Base-by-base conservation (phyloP, 148 eudicot genomes). In the Nyssa sinensis region DNA sequence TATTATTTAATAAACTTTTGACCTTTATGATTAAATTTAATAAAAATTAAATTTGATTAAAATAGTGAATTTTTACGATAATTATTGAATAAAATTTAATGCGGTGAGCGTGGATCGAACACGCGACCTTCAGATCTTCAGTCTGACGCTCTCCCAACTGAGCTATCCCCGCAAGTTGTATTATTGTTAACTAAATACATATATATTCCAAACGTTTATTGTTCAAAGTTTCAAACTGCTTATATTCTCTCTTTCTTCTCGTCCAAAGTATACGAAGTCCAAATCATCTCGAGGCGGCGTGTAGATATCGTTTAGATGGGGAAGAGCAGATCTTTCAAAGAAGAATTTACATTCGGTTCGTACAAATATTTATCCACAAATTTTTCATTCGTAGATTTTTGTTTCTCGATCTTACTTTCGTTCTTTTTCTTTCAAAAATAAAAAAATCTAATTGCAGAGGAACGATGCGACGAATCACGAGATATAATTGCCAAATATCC, bases 41-140 rank as follows among this genome's bases (percentile, higher is more conserved):
- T n/a, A n/a, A n/a, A n/a, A n/a, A n/a, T n/a, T n/a, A n/a, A n/a
- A n/a, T n/a, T n/a, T n/a, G n/a, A n/a, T n/a, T n/a, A n/a, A n/a
- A n/a, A n/a, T n/a, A n/a, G n/a, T n/a, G n/a, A n/a, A n/a, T n/a
- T n/a, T n/a, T n/a, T n/a, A n/a, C n/a, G n/a, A n/a, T n/a, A n/a
- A n/a, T n/a, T n/a, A n/a, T n/a, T n/a, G n/a, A n/a, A n/a, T n/a
- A n/a, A n/a, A n/a, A n/a, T n/a, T n/a, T n/a, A 23, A 34, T 87
- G 90, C 89, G 88, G 91, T 90, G 91, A 88, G 84, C 85, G 88
- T 84, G 89, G 91, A 88, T 88, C 94, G 87, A 90, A 88, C 87
- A 88, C 86, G 88, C 83, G 90, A 90, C 91, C 88, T 85, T 85
- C 86, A 82, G 86, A 85, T 85, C 88, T 85, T 85, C 88, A 80